phyloP scores from a whole-genome alignment of 176 grass and related monocot species.

The Triticum urartu region DNA sequence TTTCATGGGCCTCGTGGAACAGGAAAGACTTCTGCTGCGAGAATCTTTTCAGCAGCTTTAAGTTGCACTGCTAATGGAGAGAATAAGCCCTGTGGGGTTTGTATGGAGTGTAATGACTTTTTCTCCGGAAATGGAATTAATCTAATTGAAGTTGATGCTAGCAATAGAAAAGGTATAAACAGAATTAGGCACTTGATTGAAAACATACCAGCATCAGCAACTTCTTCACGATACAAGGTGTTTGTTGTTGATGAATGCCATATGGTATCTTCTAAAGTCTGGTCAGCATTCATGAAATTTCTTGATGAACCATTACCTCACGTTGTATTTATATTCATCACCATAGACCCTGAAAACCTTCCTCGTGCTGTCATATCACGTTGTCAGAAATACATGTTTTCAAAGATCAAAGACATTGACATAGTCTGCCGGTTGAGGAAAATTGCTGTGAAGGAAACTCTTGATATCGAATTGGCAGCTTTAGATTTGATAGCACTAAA shows the following conservation, averaged over 20 bases:
- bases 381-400: conserved; percentile 83
- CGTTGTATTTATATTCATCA: conserved; percentile 92
- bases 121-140: conserved; percentile 56
- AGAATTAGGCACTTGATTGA: conserved; percentile 74
- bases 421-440: conserved; percentile 73
- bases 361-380: conserved; percentile 72
- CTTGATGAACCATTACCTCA: conserved; percentile 78
- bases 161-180: conserved; percentile 76
- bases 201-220: conserved; percentile 66
- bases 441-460: conserved; percentile 63
- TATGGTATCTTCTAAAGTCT: conserved; percentile 85
- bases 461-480: conserved; percentile 87
- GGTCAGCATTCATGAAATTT: conserved; percentile 86
- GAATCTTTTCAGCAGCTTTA: conserved; percentile 85
- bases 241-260: conserved; percentile 94
- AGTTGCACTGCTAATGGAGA: conserved; percentile 63
- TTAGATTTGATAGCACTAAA: conserved; percentile 85
- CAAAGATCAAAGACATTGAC: conserved; percentile 83
- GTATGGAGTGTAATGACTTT: conserved; percentile 63
- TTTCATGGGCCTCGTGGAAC: conserved; percentile 98
- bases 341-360: conserved; percentile 72
- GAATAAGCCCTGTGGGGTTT: conserved; percentile 76
- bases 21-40: conserved; percentile 85
- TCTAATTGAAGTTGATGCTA: conserved; percentile 89
- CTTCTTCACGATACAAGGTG: conserved; percentile 71